Base-by-base conservation (phyloP, 306 rosid species). In the Carpinus viminea region DNA sequence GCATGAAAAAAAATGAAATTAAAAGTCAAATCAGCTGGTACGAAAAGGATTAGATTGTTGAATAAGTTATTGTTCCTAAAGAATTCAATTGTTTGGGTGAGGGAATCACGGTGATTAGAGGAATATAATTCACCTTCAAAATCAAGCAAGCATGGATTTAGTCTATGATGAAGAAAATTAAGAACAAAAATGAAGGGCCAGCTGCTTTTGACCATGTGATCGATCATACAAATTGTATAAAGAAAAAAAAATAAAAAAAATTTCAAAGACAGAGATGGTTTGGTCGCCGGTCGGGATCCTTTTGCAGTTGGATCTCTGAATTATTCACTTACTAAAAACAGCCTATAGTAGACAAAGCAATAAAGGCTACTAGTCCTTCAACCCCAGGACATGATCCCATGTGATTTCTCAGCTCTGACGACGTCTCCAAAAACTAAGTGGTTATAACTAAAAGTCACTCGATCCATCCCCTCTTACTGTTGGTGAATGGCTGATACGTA, bases 371-470 rank as follows among this genome's bases (percentile, higher is more conserved):
- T 41, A 17, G 72, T 36, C 72, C 28, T 66, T 66, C 46, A 66
- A 41, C 71, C 52, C 0, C 45, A 5, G 50, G 12, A 0, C 24
- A 38, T 5, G 46, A 66, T 41, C 48, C 70, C 70, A 65, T 65
- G 70, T 36, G 70, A 65, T 65, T 65, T 65, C 21, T 65, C 5
- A 57, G 65, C 11, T 38, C 43, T 24, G 26, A 24, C 26, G 26
- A 57, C 64, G 18, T 24, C 64, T 57, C 64, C 26, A 26, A 57
- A 21, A 57, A 31, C 70, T 16, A 31, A 41, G 48, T 65, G 31
- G 50, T 68, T 68, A 68, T 68, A 68, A 41, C 51, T 68, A 68
- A 18, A 68, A 68, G 51, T 68, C 72, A 18, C 24, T 17, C 70
- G 26, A 24, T 24, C 26, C 26, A 24, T 24, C 26, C 26, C 26